A percentile compares a stretch with the other conserved stretches of the same genome.
These are phyloP conservation scores for Aureobasidium sp. DNA, from an alignment of 2,329 filamentous ascomycete species.

Conservation along the genomic window DNA sequence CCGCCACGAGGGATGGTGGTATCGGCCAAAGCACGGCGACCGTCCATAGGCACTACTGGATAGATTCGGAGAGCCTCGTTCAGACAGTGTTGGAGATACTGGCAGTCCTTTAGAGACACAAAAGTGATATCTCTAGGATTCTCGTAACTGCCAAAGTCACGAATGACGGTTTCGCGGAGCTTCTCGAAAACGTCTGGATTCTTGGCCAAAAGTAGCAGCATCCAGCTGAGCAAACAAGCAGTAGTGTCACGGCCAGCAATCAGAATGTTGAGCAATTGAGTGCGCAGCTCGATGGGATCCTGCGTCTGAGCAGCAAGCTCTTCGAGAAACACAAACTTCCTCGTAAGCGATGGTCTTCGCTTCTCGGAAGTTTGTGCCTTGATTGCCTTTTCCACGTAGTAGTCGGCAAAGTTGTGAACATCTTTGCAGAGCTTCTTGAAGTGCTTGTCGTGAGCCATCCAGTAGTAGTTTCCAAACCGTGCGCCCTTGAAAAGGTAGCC, in stretches of 20 bases:
- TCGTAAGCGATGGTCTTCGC: constrained; percentile 14
- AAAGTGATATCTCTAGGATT: constrained; percentile 31
- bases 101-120: constrained; percentile 20
- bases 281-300: constrained; percentile 34
- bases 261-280: constrained; percentile 39
- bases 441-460: constrained; percentile 25
- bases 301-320: constrained; percentile 37
- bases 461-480: constrained; percentile 30
- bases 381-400: constrained; percentile 39
- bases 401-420: constrained; percentile 35
- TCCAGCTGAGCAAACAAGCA: constrained; percentile 38
- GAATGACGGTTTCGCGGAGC: constrained; percentile 21
- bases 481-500: constrained; percentile 28
- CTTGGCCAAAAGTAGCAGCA: constrained; percentile 26
- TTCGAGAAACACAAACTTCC: constrained; percentile 39
- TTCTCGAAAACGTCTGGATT: constrained; percentile 23
- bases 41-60: constrained; percentile 47
- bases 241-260: constrained; percentile 52
- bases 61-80: constrained; percentile 51
- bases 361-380: neutral
- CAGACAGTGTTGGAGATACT: constrained; percentile 48
- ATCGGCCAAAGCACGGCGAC: constrained; percentile 40
- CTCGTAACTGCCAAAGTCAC: constrained; percentile 21
- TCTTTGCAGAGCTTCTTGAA: constrained; percentile 23
- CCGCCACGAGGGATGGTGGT: constrained; percentile 44